Percentiles rank a stretch among this genome's conserved stretches.
phyloP scores from a whole-genome alignment of 495 filamentous ascomycete genomes.

The Ramalina intermedia region DNA sequence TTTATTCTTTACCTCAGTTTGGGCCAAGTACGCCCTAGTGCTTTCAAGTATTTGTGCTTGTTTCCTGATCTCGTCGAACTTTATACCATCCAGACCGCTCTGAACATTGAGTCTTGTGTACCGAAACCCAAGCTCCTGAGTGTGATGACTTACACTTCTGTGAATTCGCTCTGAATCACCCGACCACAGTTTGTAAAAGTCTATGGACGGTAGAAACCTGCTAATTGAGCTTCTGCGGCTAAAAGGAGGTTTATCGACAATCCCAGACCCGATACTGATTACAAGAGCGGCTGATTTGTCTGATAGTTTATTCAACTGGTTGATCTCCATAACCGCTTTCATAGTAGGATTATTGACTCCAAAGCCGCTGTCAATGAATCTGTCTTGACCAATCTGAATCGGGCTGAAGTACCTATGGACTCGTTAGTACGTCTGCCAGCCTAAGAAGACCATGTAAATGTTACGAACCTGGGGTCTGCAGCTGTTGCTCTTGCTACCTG shows the following conservation, averaged over 20 bases:
- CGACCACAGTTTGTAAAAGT: too few relatives aligned
- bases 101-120: too few relatives aligned
- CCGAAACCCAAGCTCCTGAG: too few relatives aligned
- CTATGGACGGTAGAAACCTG: too few relatives aligned
- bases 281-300: not conserved
- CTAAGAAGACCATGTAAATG: not conserved
- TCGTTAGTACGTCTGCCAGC: not conserved
- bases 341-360: not conserved
- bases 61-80: too few relatives aligned
- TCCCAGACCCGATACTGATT: not conserved
- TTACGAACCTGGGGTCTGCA: not conserved
- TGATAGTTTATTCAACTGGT: not conserved
- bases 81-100: too few relatives aligned
- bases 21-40: too few relatives aligned
- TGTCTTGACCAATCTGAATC: not conserved
- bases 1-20: too few relatives aligned
- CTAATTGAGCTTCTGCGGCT: too few relatives aligned
- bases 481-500: not conserved
- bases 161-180: too few relatives aligned
- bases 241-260: not conserved
- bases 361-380: not conserved
- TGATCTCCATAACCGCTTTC: not conserved
- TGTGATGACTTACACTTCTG: too few relatives aligned
- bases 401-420: not conserved
- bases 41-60: too few relatives aligned